These are phyloP conservation scores for Hirsutella rhossiliensis DNA, from an alignment of 2,329 filamentous ascomycete species.

Conservation along the genomic window DNA sequence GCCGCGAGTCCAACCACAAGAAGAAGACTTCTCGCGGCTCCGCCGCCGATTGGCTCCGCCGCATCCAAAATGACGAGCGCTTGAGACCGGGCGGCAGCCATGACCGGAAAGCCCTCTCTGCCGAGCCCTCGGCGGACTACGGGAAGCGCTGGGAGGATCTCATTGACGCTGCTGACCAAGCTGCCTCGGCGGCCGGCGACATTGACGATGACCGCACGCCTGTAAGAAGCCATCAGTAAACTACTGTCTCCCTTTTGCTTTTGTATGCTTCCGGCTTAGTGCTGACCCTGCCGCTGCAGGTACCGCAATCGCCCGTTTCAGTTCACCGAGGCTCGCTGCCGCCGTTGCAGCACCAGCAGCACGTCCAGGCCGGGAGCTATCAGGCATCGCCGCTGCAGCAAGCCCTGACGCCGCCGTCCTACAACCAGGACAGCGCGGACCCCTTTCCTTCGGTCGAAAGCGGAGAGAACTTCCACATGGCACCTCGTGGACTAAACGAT, in stretches of 20 bases:
- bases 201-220: slow-evolving; percentile 84
- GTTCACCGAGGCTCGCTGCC: slow-evolving; percentile 50
- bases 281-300: slow-evolving; percentile 23
- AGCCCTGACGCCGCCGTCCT: slow-evolving; percentile 72
- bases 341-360: slow-evolving; percentile 49
- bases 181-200: slow-evolving; percentile 80
- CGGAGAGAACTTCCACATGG: slow-evolving; percentile 60
- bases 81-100: slow-evolving; percentile 54
- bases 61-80: slow-evolving; percentile 49
- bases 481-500: slow-evolving; percentile 49
- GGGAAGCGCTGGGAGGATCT: slow-evolving; percentile 94
- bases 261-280: background rate
- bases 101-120: slow-evolving; percentile 73
- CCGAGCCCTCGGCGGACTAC: slow-evolving; percentile 69
- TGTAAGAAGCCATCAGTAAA: slow-evolving; percentile 38
- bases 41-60: slow-evolving; percentile 53
- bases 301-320: slow-evolving; percentile 53
- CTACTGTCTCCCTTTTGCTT: background rate
- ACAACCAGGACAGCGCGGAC: slow-evolving; percentile 54
- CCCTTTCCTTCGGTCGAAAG: slow-evolving; percentile 86
- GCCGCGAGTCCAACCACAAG: slow-evolving; percentile 66
- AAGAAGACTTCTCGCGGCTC: slow-evolving; percentile 61
- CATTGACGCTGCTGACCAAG: slow-evolving; percentile 66
- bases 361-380: slow-evolving; percentile 54
- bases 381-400: slow-evolving; percentile 86